Evolutionary conservation across 352 stramenopile genomes (phyloP).

Genomic region (Aphanomyces stellatus): DNA sequence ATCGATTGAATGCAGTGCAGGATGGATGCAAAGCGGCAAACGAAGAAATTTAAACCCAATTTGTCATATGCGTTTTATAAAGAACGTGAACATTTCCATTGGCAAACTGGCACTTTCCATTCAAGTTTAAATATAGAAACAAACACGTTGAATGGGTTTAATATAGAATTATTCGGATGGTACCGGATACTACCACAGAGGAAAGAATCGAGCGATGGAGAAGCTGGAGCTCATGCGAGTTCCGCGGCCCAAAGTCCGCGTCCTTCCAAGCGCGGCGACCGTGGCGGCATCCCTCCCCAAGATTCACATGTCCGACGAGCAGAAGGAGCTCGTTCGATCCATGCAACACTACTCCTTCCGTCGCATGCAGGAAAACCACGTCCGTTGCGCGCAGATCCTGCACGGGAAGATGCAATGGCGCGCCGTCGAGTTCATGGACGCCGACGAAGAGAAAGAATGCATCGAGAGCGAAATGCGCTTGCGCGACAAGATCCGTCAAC

Average conservation of each 20-base stretch:
- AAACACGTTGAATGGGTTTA: no score
- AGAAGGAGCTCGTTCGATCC: not conserved
- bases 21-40: no score
- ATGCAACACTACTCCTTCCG: slow-evolving; percentile 9
- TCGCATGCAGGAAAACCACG: slow-evolving; percentile 5
- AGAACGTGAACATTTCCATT: no score
- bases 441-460: not conserved
- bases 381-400: slow-evolving; percentile 8
- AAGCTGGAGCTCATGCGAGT: not conserved
- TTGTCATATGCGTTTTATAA: no score
- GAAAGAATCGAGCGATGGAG: no score
- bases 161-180: no score
- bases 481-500: not conserved
- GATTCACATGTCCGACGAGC: slow-evolving; percentile 5
- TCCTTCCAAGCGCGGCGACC: slow-evolving; percentile 10
- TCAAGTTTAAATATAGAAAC: no score
- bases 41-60: no score
- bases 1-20: no score
- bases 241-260: not conserved
- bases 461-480: not conserved
- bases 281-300: not conserved
- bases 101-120: no score
- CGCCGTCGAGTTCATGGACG: slow-evolving; percentile 9
- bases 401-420: not conserved
- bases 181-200: no score